These are phyloP conservation scores for Udeniomyces megalosporus DNA, from an alignment of 768 basidiomycete genomes.

Conservation along the genomic window DNA sequence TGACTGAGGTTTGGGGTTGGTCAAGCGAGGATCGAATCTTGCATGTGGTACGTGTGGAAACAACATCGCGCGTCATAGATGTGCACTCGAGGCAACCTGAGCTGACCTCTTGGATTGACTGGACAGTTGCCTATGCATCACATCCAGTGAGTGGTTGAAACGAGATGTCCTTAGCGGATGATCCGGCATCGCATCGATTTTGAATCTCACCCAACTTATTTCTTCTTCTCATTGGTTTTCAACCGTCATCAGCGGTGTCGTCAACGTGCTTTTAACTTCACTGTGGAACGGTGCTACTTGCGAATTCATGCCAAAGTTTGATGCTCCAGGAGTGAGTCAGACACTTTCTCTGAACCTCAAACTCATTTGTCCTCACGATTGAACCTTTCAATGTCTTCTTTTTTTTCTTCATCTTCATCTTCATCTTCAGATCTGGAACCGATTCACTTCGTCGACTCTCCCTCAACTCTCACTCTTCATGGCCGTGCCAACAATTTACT, in stretches of 20 bases:
- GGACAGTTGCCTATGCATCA: too few species aligned
- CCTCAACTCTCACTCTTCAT: conserved; percentile 25
- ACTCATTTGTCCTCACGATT: neutral
- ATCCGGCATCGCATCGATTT: too few species aligned
- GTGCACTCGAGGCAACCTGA: too few species aligned
- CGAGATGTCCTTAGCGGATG: too few species aligned
- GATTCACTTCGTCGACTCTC: conserved; percentile 17
- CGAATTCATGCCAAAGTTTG: conserved; percentile 24
- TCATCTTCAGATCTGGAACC: conserved; percentile 19
- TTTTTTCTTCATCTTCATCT: neutral
- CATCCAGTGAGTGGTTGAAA: too few species aligned
- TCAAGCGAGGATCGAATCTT: conserved; percentile 8
- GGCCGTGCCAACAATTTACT: conserved; percentile 24
- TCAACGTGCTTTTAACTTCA: conserved; percentile 23
- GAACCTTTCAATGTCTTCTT: neutral
- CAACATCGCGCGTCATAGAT: too few species aligned
- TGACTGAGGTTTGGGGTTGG: conserved; percentile 6
- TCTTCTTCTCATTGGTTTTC: neutral
- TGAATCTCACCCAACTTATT: too few species aligned
- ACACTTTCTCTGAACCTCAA: neutral
- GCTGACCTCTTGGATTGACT: neutral
- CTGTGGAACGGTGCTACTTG: conserved; percentile 25
- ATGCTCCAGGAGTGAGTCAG: conserved; percentile 14
- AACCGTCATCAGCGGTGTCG: conserved; percentile 21
- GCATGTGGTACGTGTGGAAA: neutral